Evolutionary conservation across 2,329 filamentous ascomycete species (phyloP).

Genomic region (Neoascochyta sp.): DNA sequence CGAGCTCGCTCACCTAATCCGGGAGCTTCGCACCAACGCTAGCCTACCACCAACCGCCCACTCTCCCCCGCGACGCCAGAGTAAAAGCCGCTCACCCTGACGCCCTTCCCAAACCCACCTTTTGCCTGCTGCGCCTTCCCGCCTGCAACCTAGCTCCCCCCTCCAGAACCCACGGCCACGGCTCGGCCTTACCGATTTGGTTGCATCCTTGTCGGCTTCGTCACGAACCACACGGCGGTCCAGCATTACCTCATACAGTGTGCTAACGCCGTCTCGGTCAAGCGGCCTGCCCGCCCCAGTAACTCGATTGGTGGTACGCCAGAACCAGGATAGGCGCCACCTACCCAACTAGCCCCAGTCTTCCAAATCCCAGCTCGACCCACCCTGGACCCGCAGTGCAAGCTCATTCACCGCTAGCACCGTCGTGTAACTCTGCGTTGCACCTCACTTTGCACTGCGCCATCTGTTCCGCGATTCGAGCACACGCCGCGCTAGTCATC

Average conservation of each 20-base stretch:
- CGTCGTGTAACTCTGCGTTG: conserved; percentile 38
- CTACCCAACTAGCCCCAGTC: conserved; percentile 24
- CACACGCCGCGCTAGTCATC: conserved; percentile 18
- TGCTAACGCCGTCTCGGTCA: conserved; percentile 31
- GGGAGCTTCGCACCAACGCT: conserved; percentile 10
- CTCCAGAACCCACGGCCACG: conserved; percentile 32
- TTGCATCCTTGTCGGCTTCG: conserved; percentile 13
- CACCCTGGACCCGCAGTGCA: conserved; percentile 22
- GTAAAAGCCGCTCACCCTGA: conserved; percentile 10
- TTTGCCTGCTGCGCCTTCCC: conserved; percentile 25
- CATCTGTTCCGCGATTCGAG: conserved; percentile 38
- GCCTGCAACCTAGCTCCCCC: conserved; percentile 15
- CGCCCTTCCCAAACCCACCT: conserved; percentile 17
- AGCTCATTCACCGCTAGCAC: conserved; percentile 34
- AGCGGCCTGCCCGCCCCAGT: conserved; percentile 26
- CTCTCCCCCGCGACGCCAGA: conserved; percentile 13
- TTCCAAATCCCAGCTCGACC: conserved; percentile 29
- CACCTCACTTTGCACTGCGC: conserved; percentile 31
- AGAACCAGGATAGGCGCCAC: conserved; percentile 39
- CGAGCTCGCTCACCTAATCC: conserved; percentile 17
- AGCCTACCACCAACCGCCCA: conserved; percentile 16
- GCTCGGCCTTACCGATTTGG: conserved; percentile 36
- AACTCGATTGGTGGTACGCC: conserved; percentile 34
- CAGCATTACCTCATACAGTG: conserved; percentile 38
- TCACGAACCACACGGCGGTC: conserved; percentile 20